phyloP scores from a whole-genome alignment of 2,329 filamentous ascomycete genomes.

The Rugonectria rugulosa region DNA sequence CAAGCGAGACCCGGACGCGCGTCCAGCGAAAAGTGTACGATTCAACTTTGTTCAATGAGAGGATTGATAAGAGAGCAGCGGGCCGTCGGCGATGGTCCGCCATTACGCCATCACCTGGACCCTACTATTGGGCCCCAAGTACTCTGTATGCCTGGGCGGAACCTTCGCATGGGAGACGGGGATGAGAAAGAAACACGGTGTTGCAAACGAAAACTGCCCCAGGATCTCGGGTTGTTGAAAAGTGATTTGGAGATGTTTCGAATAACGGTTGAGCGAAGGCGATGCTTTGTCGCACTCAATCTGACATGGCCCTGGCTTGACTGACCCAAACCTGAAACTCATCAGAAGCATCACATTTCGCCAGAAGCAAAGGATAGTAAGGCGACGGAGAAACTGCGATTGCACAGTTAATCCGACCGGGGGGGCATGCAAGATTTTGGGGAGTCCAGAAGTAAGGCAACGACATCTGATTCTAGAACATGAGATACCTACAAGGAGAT shows the following conservation, averaged over 20 bases:
- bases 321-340: constrained; percentile 18
- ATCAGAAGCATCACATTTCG: neutral
- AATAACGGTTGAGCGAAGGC: neutral
- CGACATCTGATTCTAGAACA: too few relatives aligned
- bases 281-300: neutral
- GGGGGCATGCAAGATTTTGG: too few relatives aligned
- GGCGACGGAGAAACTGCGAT: neutral
- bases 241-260: constrained; percentile 4
- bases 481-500: too few relatives aligned
- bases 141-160: too few relatives aligned
- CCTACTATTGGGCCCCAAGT: too few relatives aligned
- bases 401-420: too few relatives aligned
- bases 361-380: neutral
- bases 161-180: neutral
- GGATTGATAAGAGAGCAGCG: too few relatives aligned
- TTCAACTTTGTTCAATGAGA: too few relatives aligned
- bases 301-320: constrained; percentile 1
- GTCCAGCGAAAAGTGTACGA: constrained; percentile 44
- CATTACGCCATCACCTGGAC: constrained; percentile 2
- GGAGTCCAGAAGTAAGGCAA: too few relatives aligned
- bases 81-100: neutral
- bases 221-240: neutral
- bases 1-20: constrained; percentile 30
- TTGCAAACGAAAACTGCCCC: neutral
- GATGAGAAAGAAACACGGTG: neutral